Base-by-base conservation (phyloP, 1,284 basidiomycete species). In the Cystobasidium pallidum region DNA sequence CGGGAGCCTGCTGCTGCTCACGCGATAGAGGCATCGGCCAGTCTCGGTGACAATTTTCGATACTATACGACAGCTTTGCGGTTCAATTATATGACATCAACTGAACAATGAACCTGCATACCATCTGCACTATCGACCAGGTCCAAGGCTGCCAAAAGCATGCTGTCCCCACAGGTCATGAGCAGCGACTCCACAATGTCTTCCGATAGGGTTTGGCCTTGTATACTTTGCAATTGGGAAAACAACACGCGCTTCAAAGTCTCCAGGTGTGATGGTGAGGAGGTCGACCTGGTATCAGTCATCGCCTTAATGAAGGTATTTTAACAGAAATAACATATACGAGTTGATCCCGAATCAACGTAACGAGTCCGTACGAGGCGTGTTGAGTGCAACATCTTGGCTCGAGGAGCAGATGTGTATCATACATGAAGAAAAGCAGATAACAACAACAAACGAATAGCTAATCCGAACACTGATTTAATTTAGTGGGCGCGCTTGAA, bases 101-200 rank as follows among this genome's bases (percentile, higher is more conserved):
- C 13, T 39, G 13, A 13, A 39, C 13, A 13, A 7, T 7, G 36
- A 39, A 7, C 36, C 6, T 26, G 49, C 26, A 51, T 28, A 71
- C 68, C 68, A 19, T 71, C 68, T 17, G 26, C 47, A 21, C 68
- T 64, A 28, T 71, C 68, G 34, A 71, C 59, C 8, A 71, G 51
- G 52, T 71, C 68, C 30, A 71, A 61, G 28, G 68, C 68, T 19
- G 68, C 68, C 21, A 71, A 51, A 21, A 71, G 59, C 68, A 71
- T 71, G 68, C 68, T 63, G 49, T 71, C 68, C 15, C 68, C 68
- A 47, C 68, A 71, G 24, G 41, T 43, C n/a, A 71, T 28, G 15
- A 71, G 61, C 32, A 71, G 59, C 3, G 47, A 52, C 36, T 71
- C 68, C 13, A 71, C 61, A 21, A 36, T 49, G 32, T 71, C 68